A percentile compares a stretch with the other conserved stretches of the same genome.
Evolutionary conservation across 495 filamentous ascomycete genomes (phyloP).

Genomic region (Talaromyces stipitatus): DNA sequence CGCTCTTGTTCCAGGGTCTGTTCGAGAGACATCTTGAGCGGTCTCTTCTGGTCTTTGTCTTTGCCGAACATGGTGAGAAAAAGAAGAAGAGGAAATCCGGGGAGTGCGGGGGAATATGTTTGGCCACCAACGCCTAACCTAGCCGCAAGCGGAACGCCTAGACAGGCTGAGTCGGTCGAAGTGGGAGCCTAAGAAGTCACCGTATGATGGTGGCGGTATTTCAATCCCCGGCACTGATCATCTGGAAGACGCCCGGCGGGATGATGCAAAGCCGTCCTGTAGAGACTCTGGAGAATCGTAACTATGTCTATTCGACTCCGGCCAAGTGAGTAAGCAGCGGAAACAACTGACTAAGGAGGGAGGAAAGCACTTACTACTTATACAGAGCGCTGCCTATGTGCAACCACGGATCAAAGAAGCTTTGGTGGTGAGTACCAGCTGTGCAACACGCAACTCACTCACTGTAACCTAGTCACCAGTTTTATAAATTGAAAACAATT

Average conservation of each 20-base stretch:
- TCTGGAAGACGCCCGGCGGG: not conserved
- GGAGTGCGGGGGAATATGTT: not conserved
- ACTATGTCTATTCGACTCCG: too few relatives aligned
- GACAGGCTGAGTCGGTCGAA: not conserved
- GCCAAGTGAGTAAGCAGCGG: not conserved
- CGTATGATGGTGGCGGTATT: too few relatives aligned
- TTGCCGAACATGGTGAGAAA: conserved; percentile 9
- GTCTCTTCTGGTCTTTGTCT: conserved; percentile 15
- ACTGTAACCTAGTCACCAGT: too few relatives aligned
- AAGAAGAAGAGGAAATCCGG: not conserved
- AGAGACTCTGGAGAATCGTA: not conserved
- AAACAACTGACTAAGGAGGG: not conserved
- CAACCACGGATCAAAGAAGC: not conserved
- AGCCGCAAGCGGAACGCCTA: not conserved
- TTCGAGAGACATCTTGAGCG: conserved; percentile 52
- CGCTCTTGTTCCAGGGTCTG: conserved; percentile 66
- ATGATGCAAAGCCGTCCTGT: not conserved
- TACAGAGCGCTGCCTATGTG: not conserved
- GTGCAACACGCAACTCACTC: not conserved
- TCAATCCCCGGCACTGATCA: too few relatives aligned
- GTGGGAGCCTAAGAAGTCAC: too few relatives aligned
- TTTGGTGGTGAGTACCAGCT: not conserved
- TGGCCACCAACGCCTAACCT: not conserved
- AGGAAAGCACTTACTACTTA: not conserved
- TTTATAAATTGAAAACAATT: too few relatives aligned